Evolutionary conservation across 1,139 yeast species (phyloP), one percentile per base, ranked within the genome.

Genomic region (Meyerozyma elateridarum): DNA sequence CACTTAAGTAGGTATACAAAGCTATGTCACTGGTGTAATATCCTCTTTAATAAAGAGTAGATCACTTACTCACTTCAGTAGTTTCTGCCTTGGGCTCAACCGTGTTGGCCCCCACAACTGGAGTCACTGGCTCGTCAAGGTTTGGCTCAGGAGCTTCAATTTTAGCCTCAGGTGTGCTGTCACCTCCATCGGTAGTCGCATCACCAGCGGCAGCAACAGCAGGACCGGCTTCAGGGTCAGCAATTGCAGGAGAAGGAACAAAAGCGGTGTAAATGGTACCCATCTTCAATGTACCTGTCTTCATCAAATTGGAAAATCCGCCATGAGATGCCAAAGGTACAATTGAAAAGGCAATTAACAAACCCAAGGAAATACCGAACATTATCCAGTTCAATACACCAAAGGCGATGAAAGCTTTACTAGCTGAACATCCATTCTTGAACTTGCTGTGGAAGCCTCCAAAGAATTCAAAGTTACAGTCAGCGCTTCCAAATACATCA

Each of bases 331-430:
- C 21, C 6, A 26, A 8, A 11, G 67, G 67, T 12, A 54, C 34
- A 16, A 49, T 40, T 4, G 54, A 38, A 37, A 36, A 59, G 9
- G 47, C 22, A 7, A 55, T 29, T 22, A 52, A 36, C 28, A 56
- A 44, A 1, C 37, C 48, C 30, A 58, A 45, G 14, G 59, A 39
- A 5, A 44, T 46, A 7, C 44, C 36, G 30, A 52, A 59, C 32
- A 54, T 39, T 5, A 60, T 17, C 60, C 62, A 62, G 21, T 45
- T 42, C 29, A 62, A 36, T 22, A 61, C 51, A 0, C 56, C 46
- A 36, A 61, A 50, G 2, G 63, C 60, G 36, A 58, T 48, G 11
- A 50, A 34, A 1, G 63, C 63, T 41, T 61, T 54, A 6, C 53
- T 53, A 5, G 49, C 17, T 22, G 36, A 36, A 41, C 68, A 62